Base-by-base conservation (phyloP, 306 rosid species). In the Glycine tomentella region DNA sequence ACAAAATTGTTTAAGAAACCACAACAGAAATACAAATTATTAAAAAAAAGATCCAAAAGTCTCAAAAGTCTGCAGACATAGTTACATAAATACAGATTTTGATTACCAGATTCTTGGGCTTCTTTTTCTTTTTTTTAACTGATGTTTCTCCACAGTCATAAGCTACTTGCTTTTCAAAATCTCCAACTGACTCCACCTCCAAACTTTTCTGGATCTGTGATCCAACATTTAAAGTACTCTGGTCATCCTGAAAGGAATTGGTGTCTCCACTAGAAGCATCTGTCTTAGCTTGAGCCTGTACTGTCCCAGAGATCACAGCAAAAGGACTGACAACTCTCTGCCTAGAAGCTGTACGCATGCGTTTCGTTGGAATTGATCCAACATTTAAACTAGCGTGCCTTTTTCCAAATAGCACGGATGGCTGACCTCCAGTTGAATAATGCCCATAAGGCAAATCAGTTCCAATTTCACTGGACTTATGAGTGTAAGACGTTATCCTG, bases 251-350 rank as follows among this genome's bases (percentile, higher is more conserved):
- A 87, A 90, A 93, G 81, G 99, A 96, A 87, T 88, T 93, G 36
- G 99, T 92, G 85, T 96, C 99, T 53, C 99, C 99, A 75, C 99
- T 96, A 20, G 98, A 96, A 88, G 97, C 99, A 82, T 96, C 99
- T 58, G 94, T 87, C 89, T 90, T 96, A 69, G 85, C 86, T 85
- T 84, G 97, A 86, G 89, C 84, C 78, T 90, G 95, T 56, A 75
- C 44, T 75, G 84, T 82, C 83, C 91, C 94, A 79, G 87, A 53
- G 85, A 84, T 85, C 74, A 71, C 82, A 76, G 92, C 52, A 80
- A 88, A 91, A 79, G 97, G 97, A 91, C 93, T 90, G 55, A 86
- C 70, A 82, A 92, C 90, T 89, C 99, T 93, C 80, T 92, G 99
- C 84, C 99, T 89, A 64, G 95, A 59, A 58, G 97, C 97, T 74